These are phyloP conservation scores for Glomus cerebriforme DNA, from an alignment of 192 early-diverging fungal species.

Conservation along the genomic window DNA sequence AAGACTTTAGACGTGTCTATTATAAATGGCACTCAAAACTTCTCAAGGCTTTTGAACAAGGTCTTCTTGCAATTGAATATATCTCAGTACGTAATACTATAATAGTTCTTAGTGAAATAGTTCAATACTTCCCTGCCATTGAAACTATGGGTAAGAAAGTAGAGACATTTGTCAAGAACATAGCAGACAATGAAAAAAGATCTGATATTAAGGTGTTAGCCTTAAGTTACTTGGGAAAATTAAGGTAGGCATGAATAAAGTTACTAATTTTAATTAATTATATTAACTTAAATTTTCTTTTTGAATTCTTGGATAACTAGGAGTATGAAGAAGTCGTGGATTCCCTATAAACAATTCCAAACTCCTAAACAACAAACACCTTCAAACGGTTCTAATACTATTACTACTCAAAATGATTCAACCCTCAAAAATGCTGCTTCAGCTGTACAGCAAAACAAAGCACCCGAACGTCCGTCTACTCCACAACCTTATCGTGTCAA, in stretches of 20 bases:
- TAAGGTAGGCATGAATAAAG: too few species aligned
- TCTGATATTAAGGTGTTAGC: conserved; percentile 77
- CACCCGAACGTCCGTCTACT: neutral
- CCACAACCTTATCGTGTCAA: neutral
- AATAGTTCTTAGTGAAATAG: conserved; percentile 65
- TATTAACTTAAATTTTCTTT: too few species aligned
- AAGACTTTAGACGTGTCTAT: conserved; percentile 64
- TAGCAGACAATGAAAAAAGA: conserved; percentile 60
- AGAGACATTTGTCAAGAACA: conserved; percentile 40
- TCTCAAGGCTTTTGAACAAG: conserved; percentile 38
- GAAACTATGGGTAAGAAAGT: conserved; percentile 57
- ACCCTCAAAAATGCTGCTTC: neutral
- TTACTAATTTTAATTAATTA: too few species aligned
- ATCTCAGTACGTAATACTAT: conserved; percentile 77
- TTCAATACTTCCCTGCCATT: conserved; percentile 63
- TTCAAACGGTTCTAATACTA: neutral
- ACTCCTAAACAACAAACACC: conserved; percentile 5
- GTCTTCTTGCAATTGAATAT: conserved; percentile 64
- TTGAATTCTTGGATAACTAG: too few species aligned
- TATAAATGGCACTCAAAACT: conserved; percentile 77
- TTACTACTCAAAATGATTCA: neutral
- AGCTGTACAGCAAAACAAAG: neutral
- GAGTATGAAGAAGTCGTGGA: conserved; percentile 30
- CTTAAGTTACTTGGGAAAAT: conserved; percentile 49
- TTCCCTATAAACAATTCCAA: neutral